phyloP scores from a whole-genome alignment of 176 grass and related monocot genomes.

The Lolium rigidum region DNA sequence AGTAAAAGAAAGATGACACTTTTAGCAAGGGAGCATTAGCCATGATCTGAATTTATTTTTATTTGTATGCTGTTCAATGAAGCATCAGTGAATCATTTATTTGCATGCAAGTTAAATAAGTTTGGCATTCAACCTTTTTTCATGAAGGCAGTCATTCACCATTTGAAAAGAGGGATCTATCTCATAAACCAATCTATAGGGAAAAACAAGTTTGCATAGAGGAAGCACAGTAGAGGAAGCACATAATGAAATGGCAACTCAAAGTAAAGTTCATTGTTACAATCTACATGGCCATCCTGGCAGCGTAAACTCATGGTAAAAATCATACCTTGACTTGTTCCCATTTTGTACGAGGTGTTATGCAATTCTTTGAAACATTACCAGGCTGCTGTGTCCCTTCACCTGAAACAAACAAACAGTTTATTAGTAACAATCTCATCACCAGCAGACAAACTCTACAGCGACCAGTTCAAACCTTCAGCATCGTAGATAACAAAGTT shows the following conservation, averaged over 20 bases:
- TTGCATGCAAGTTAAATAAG: not conserved
- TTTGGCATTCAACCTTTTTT: not conserved
- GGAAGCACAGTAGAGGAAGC: too few relatives aligned
- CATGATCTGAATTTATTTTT: not conserved
- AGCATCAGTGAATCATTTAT: not conserved
- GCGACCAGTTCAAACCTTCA: constrained; percentile 63
- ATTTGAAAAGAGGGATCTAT: not conserved
- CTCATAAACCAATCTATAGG: not conserved
- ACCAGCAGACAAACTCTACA: constrained; percentile 13
- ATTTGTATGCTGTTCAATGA: not conserved
- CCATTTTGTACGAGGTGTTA: constrained; percentile 89
- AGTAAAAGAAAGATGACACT: not conserved
- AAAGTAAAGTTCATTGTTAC: constrained; percentile 16
- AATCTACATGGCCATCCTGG: constrained; percentile 1
- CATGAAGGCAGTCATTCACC: not conserved
- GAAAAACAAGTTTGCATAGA: not conserved
- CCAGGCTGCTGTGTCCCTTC: constrained; percentile 65
- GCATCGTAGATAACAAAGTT: constrained; percentile 91
- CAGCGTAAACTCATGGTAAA: constrained; percentile 23
- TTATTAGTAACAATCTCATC: constrained; percentile 27
- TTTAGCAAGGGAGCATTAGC: not conserved
- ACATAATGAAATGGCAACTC: constrained; percentile 10
- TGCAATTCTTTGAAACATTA: constrained; percentile 72
- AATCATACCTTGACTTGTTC: constrained; percentile 88
- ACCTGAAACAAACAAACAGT: constrained; percentile 51